Conservation (phyloP, 768 basidiomycete species). For the Mycena latifolia region DNA sequence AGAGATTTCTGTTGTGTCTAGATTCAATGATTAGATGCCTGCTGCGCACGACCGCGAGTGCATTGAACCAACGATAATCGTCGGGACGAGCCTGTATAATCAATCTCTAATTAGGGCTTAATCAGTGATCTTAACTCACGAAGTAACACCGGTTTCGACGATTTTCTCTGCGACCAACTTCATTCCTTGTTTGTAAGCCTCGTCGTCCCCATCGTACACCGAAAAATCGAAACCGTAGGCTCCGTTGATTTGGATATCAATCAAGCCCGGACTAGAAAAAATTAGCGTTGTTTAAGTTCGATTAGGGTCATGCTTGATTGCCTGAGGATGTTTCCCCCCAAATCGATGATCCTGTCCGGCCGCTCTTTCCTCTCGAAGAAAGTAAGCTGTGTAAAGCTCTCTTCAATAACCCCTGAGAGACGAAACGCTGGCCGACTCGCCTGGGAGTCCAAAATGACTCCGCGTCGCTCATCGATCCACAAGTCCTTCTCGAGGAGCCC, state of each 20-base stretch:
- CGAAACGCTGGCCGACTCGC: constrained; percentile 46
- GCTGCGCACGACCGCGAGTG: not conserved
- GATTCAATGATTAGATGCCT: constrained; percentile 12
- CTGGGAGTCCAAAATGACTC: constrained; percentile 83
- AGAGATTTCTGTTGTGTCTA: constrained; percentile 85
- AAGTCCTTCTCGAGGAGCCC: constrained; percentile 79
- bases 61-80: constrained; percentile 70
- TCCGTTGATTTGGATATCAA: constrained; percentile 93
- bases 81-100: constrained; percentile 65
- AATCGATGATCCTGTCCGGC: constrained; percentile 73
- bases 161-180: constrained; percentile 80
- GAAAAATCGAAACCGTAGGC: constrained; percentile 92
- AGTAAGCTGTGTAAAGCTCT: constrained; percentile 59
- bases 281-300: not conserved
- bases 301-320: constrained; percentile 38
- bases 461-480: constrained; percentile 84
- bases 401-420: not conserved
- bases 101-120: constrained; percentile 39
- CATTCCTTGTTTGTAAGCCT: constrained; percentile 76
- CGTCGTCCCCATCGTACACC: constrained; percentile 79
- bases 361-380: constrained; percentile 74
- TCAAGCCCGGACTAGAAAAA: constrained; percentile 76
- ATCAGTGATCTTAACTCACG: constrained; percentile 59
- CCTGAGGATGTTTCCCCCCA: constrained; percentile 85
- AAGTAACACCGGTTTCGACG: constrained; percentile 89